Base-by-base conservation (phyloP, 495 filamentous ascomycete species). In the Hypoxylon fragiforme region DNA sequence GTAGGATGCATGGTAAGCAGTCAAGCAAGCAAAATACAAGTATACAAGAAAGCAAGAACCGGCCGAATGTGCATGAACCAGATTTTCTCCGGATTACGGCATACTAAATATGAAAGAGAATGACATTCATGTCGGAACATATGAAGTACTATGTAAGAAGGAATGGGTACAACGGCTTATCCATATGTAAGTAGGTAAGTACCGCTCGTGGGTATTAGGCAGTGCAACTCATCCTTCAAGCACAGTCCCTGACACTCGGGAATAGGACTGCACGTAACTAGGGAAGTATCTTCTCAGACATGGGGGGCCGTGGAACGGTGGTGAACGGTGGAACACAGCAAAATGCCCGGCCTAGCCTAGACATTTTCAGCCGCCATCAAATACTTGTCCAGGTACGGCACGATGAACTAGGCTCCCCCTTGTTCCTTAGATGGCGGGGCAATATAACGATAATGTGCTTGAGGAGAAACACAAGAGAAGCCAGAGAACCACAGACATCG, bases 391-490 rank as follows among this genome's bases (percentile, higher is more conserved):
- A 61, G 51, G 57, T 52, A 61, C 57, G 30, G 41, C 36, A 9
- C 30, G 28, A 37, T 15, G 31, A 24, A 45, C 40, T 49, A 26
- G 36, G 24, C 19, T 30, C 51, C 46, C 35, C 51, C 46, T 42
- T 46, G 41, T 34, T 51, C 36, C 18, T 44, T 46, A 7, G 41
- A 48, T 47, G 46, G 47, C 46, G 46, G 57, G 51, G 51, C 57
- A 61, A 55, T 55, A 61, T 56, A 61, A 61, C 57, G 51, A 61
- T 48, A 41, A 61, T 61, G 57, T 61, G 51, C 36, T 14, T 13
- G 40, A 35, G 42, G 2, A 52, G 51, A 61, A 54, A 61, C 57
- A 61, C n/a, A n/a, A n/a, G n/a, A n/a, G n/a, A n/a, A n/a, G n/a
- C n/a, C n/a, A n/a, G n/a, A n/a, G n/a, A n/a, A n/a, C n/a, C n/a